Percentiles rank a stretch among this genome's conserved stretches.
These are phyloP conservation scores for Penicillium sp. DNA, from an alignment of 2,329 filamentous ascomycete genomes.

Conservation along the genomic window DNA sequence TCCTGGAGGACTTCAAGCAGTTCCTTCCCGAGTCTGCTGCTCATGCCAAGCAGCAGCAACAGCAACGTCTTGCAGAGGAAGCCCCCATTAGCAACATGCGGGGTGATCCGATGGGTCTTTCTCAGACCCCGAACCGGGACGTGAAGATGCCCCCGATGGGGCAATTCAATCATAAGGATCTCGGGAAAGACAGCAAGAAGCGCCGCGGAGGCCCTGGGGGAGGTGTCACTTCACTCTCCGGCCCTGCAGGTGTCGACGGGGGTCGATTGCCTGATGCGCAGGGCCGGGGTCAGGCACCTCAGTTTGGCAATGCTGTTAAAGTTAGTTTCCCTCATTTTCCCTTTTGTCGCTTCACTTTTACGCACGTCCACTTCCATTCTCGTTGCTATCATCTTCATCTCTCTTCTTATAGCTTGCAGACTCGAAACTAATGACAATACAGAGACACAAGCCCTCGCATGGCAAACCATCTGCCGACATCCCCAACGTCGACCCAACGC, in stretches of 20 bases:
- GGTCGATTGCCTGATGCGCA: slow-evolving; percentile 32
- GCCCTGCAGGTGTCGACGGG: slow-evolving; percentile 28
- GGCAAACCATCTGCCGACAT: slow-evolving; percentile 55
- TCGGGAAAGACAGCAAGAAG: slow-evolving; percentile 87
- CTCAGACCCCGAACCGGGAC: slow-evolving; percentile 48
- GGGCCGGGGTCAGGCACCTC: slow-evolving; percentile 32
- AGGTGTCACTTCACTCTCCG: slow-evolving; percentile 32
- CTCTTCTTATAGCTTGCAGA: not conserved
- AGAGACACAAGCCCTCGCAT: slow-evolving; percentile 71
- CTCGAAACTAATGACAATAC: slow-evolving; percentile 33
- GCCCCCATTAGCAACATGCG: slow-evolving; percentile 61
- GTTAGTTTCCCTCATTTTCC: slow-evolving; percentile 32
- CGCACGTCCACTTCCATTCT: not conserved
- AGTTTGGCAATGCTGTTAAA: slow-evolving; percentile 47
- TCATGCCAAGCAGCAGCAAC: slow-evolving; percentile 57
- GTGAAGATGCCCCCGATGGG: slow-evolving; percentile 81
- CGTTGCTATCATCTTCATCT: not conserved
- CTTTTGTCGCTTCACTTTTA: not conserved
- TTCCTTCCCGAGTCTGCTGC: slow-evolving; percentile 88
- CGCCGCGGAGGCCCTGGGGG: slow-evolving; percentile 56
- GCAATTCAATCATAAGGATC: slow-evolving; percentile 81
- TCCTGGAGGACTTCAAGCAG: slow-evolving; percentile 97
- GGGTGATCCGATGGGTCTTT: slow-evolving; percentile 46
- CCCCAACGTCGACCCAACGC: slow-evolving; percentile 69
- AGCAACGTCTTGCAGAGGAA: slow-evolving; percentile 54